phyloP scores from a whole-genome alignment of 2,329 filamentous ascomycete genomes.

The Fusarium pseudoanthophilum region DNA sequence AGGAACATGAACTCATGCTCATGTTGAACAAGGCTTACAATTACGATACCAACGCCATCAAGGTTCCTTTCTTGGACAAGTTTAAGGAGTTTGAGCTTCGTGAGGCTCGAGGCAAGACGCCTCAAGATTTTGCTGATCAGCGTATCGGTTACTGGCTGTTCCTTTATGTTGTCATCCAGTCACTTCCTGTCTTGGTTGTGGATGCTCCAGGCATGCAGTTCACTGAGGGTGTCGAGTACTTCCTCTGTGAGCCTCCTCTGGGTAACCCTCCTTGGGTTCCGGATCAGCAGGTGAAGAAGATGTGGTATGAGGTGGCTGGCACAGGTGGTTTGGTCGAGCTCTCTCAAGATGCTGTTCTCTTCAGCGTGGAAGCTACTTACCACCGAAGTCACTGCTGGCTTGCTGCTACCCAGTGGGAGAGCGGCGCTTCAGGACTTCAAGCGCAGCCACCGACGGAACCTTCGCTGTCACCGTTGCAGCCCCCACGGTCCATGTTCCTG shows the following conservation, averaged over 20 bases:
- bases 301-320: conserved; percentile 81
- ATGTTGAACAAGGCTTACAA: conserved; percentile 87
- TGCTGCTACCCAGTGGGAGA: conserved; percentile 61
- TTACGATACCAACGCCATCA: conserved; percentile 70
- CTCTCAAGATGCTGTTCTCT: conserved; percentile 68
- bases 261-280: conserved; percentile 80
- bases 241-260: conserved; percentile 79
- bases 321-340: conserved; percentile 67
- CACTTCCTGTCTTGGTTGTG: conserved; percentile 79
- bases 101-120: conserved; percentile 71
- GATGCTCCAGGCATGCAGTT: conserved; percentile 77
- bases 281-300: conserved; percentile 69
- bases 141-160: conserved; percentile 85
- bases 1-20: conserved; percentile 79
- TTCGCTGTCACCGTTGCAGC: conserved; percentile 53
- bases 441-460: conserved; percentile 45
- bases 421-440: conserved; percentile 41
- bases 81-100: conserved; percentile 79
- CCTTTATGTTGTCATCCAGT: conserved; percentile 81
- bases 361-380: conserved; percentile 70
- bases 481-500: conserved; percentile 52
- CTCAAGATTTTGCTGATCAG: conserved; percentile 75
- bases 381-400: conserved; percentile 68
- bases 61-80: conserved; percentile 72
- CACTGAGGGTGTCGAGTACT: conserved; percentile 81